A percentile compares a stretch with the other conserved stretches of the same genome.
Evolutionary conservation across 257 asterid genomes (phyloP).

Genomic region (Lycium ferocissimum): DNA sequence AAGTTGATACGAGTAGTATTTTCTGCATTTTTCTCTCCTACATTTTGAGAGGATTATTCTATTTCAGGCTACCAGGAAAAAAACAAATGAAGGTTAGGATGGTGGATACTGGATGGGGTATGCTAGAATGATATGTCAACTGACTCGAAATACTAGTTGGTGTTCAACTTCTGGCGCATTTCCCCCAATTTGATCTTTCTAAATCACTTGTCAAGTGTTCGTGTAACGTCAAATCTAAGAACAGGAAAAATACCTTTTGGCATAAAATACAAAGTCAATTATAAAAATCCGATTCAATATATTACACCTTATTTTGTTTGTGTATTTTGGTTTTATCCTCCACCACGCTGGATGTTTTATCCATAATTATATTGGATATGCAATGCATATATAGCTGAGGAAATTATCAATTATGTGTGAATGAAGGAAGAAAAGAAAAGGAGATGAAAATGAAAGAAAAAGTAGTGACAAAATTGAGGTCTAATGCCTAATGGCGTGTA

Average conservation of each 20-base stretch:
- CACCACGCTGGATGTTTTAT: not conserved
- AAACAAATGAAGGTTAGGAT: not conserved
- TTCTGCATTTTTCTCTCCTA: not conserved
- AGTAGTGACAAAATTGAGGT: slow-evolving; percentile 22
- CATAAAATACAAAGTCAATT: not conserved
- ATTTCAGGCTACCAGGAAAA: not conserved
- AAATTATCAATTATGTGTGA: not conserved
- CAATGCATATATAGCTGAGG: not conserved
- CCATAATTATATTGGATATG: not conserved
- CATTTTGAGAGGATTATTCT: too few relatives aligned
- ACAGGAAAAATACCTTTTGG: not conserved
- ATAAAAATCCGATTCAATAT: not conserved
- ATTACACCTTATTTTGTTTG: not conserved
- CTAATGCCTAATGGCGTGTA: slow-evolving; percentile 18
- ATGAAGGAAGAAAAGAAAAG: not conserved
- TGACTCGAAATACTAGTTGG: not conserved
- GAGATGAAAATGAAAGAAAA: not conserved
- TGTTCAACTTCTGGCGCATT: not conserved
- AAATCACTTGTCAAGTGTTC: not conserved
- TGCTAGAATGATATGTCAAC: not conserved
- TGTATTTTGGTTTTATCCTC: not conserved
- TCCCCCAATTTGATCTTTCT: not conserved
- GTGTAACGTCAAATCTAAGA: slow-evolving; percentile 16
- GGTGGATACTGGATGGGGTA: not conserved
- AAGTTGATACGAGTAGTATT: too few relatives aligned